phyloP scores from a whole-genome alignment of 805 yeast genomes.

The Candida ipomoeae region DNA sequence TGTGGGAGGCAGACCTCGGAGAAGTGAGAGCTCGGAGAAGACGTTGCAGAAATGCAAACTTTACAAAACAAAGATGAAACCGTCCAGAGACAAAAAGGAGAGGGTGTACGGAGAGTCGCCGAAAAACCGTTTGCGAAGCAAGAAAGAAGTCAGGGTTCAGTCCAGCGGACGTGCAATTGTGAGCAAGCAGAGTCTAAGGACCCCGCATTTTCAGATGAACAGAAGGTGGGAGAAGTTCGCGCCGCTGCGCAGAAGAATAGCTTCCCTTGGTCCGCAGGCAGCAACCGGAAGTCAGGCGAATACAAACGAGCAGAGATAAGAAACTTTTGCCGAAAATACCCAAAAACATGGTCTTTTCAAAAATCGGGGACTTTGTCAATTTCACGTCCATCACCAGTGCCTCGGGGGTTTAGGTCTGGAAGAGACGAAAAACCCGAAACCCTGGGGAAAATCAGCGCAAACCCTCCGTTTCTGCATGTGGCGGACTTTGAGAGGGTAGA shows the following conservation, averaged over 20 bases:
- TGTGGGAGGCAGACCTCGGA: neutral
- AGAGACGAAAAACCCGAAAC: neutral
- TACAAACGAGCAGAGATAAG: neutral
- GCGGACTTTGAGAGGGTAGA: too few relatives aligned
- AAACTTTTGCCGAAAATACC: neutral
- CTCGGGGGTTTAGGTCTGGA: neutral
- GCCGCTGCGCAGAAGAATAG: constrained; percentile 2
- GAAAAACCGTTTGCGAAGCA: neutral
- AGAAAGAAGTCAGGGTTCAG: neutral
- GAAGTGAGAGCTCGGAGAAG: neutral
- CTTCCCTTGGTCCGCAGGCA: constrained; percentile 3
- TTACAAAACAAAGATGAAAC: neutral
- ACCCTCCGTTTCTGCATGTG: too few relatives aligned
- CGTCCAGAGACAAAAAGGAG: neutral
- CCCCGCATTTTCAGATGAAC: constrained; percentile 5
- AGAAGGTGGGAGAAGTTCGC: constrained; percentile 3
- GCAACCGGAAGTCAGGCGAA: neutral
- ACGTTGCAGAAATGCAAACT: neutral
- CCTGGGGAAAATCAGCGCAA: too few relatives aligned
- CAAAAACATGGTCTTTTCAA: too few relatives aligned
- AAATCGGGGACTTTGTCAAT: too few relatives aligned
- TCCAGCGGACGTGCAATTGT: neutral
- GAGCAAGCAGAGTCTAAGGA: neutral
- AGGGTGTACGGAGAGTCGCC: neutral
- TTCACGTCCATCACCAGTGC: neutral